A percentile compares a stretch with the other conserved stretches of the same genome.
These are phyloP conservation scores for Epichloe sylvatica DNA, from an alignment of 2,329 filamentous ascomycete species.

Conservation along the genomic window DNA sequence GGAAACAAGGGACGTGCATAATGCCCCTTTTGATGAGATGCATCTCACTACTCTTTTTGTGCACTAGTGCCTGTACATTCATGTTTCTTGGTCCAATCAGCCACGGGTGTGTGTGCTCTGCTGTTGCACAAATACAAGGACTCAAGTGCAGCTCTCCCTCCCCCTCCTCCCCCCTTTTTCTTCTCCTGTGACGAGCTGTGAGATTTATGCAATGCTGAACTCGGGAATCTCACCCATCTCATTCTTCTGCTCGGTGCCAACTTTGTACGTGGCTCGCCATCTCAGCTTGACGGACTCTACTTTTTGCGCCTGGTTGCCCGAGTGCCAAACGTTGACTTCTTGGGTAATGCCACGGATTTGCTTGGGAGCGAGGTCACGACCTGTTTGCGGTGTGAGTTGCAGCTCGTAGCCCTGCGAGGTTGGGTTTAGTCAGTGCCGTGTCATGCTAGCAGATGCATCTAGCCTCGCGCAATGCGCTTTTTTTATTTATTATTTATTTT, in stretches of 20 bases:
- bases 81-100: no score
- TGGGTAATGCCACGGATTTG: constrained; percentile 66
- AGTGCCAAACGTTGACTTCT: constrained; percentile 59
- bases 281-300: constrained; percentile 76
- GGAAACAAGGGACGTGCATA: no score
- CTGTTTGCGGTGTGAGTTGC: constrained; percentile 72
- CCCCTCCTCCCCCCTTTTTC: neutral
- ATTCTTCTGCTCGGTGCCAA: constrained; percentile 51
- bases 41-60: no score
- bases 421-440: neutral
- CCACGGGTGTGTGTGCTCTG: no score
- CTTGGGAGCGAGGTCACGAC: constrained; percentile 60
- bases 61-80: no score
- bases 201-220: constrained; percentile 52
- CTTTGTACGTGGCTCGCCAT: constrained; percentile 72
- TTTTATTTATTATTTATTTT: no score
- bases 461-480: no score
- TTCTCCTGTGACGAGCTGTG: neutral
- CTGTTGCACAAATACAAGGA: no score
- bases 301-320: constrained; percentile 51
- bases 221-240: constrained; percentile 78
- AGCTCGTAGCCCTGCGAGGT: constrained; percentile 57
- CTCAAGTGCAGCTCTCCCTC: no score
- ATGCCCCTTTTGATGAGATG: no score
- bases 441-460: neutral